Percentiles rank a stretch among this genome's conserved stretches.
phyloP scores from a whole-genome alignment of 139 green algal species.

The Pseudopediastrum boryanum region DNA sequence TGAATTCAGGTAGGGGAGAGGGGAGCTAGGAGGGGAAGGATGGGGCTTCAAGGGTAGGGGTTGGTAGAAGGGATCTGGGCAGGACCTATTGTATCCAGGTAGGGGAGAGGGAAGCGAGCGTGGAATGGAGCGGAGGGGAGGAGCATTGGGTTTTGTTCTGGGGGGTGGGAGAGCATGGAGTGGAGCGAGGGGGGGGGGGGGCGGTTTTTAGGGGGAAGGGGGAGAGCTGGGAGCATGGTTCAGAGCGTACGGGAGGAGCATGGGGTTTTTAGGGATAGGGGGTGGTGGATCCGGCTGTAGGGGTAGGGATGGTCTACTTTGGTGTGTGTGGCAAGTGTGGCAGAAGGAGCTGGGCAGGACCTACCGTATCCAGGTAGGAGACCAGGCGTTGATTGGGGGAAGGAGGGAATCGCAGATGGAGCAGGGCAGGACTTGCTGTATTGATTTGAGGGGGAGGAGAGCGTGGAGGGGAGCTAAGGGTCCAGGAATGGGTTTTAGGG shows the following conservation, averaged over 20 bases:
- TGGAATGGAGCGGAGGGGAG: too few relatives aligned
- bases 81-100: too few relatives aligned
- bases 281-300: too few relatives aligned
- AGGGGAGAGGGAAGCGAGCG: too few relatives aligned
- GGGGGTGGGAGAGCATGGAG: too few relatives aligned
- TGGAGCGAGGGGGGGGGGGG: too few relatives aligned
- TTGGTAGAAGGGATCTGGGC: neutral
- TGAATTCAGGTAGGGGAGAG: neutral
- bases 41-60: neutral
- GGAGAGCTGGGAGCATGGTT: too few relatives aligned
- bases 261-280: too few relatives aligned
- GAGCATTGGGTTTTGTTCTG: too few relatives aligned
- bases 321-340: conserved; percentile 83
- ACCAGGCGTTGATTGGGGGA: neutral
- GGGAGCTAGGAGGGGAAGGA: neutral
- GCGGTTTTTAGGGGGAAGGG: too few relatives aligned
- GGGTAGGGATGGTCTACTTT: too few relatives aligned
- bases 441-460: neutral
- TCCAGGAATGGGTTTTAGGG: neutral
- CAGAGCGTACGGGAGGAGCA: too few relatives aligned
- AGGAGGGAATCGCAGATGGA: neutral
- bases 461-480: neutral
- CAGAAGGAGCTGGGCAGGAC: conserved; percentile 88
- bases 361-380: conserved; percentile 36
- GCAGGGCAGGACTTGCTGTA: conserved; percentile 11